These are phyloP conservation scores for Lachancea kluyveri DNA, from an alignment of 805 yeast species.

Conservation along the genomic window DNA sequence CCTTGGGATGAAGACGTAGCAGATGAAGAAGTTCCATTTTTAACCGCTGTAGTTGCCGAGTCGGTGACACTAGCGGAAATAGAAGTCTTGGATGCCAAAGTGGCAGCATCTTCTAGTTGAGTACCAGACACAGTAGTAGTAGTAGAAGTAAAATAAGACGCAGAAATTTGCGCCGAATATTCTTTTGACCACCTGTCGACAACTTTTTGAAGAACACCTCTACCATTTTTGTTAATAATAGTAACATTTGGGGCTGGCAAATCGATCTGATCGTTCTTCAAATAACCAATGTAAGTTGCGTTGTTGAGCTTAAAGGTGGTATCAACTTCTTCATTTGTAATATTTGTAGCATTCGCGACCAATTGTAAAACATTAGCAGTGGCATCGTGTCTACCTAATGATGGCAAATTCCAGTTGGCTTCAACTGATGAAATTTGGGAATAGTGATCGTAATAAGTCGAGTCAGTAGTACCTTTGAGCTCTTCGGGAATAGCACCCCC, in stretches of 20 bases:
- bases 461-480: constrained; percentile 38
- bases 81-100: constrained; percentile 7
- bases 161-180: constrained; percentile 23
- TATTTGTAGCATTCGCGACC: constrained; percentile 34
- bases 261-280: constrained; percentile 22
- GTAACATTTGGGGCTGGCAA: constrained; percentile 35
- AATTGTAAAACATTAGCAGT: constrained; percentile 42
- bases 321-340: constrained; percentile 29
- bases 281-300: constrained; percentile 30
- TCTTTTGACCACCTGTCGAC: constrained; percentile 31
- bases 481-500: constrained; percentile 42
- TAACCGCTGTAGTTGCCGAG: constrained; percentile 10
- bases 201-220: constrained; percentile 29
- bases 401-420: constrained; percentile 45
- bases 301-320: constrained; percentile 32
- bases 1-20: constrained; percentile 3
- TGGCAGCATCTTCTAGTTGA: constrained; percentile 9
- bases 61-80: constrained; percentile 8
- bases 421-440: constrained; percentile 43
- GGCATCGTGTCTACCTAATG: constrained; percentile 46
- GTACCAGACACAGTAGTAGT: constrained; percentile 25
- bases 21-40: constrained; percentile 9
- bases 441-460: constrained; percentile 47
- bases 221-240: constrained; percentile 32
- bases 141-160: constrained; percentile 28